Evolutionary conservation across 2,329 filamentous ascomycete species (phyloP).

Genomic region (Epichloe typhina): DNA sequence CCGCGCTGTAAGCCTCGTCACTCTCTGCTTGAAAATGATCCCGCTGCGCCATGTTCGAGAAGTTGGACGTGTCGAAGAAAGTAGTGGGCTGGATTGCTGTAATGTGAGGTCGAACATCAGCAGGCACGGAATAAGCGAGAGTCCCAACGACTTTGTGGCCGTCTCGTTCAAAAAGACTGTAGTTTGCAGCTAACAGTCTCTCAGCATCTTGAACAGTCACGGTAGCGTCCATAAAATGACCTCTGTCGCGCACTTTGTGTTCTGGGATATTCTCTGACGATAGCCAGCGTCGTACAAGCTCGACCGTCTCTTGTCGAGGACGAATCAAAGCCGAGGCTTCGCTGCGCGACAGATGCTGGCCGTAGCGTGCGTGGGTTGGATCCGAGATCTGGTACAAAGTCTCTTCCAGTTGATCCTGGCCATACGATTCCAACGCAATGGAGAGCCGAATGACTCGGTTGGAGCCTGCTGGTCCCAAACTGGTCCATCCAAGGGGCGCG

Average conservation of each 20-base stretch:
- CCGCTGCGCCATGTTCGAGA: not conserved
- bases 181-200: slow-evolving; percentile 32
- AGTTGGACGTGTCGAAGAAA: slow-evolving; percentile 9
- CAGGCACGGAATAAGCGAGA: slow-evolving; percentile 26
- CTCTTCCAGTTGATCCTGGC: slow-evolving; percentile 23
- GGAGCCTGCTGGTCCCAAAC: slow-evolving; percentile 8
- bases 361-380: slow-evolving; percentile 32
- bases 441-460: slow-evolving; percentile 15
- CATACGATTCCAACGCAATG: slow-evolving; percentile 16
- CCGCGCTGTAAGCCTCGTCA: not conserved
- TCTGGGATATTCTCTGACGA: slow-evolving; percentile 22
- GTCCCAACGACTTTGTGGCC: slow-evolving; percentile 30
- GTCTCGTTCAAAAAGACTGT: slow-evolving; percentile 21
- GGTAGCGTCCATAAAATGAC: slow-evolving; percentile 28
- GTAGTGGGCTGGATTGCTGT: slow-evolving; percentile 38
- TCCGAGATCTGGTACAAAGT: slow-evolving; percentile 35
- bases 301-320: slow-evolving; percentile 25
- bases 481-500: slow-evolving; percentile 13
- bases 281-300: slow-evolving; percentile 33
- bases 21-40: not conserved
- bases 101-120: slow-evolving; percentile 15
- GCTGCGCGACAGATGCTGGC: slow-evolving; percentile 33
- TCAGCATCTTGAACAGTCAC: slow-evolving; percentile 28
- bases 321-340: slow-evolving; percentile 35
- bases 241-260: slow-evolving; percentile 21